Base-by-base conservation (phyloP, 441 rosid species). In the Viola pubescens region DNA sequence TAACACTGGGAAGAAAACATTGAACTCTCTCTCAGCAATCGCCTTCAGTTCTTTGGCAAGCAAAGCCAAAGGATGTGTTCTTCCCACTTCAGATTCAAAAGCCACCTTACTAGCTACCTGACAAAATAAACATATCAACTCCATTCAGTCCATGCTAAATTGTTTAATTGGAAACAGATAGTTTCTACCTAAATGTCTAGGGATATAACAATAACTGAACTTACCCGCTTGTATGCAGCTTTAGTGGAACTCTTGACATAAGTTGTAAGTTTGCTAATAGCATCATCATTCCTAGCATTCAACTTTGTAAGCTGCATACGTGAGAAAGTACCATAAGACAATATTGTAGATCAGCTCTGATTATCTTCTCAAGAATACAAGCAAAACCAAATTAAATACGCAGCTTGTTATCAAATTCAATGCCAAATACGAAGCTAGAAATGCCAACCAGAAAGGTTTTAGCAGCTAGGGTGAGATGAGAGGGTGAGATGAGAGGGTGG, bases 1-100 rank as follows among this genome's bases (percentile, higher is more conserved):
- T 26, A 94, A 72, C 66, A 72, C 80, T 40, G 95, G 95, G 62
- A 76, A 81, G 77, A 87, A 94, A 55, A 79, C 75, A 67, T 61
- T 76, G 52, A 81, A 76, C 79, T 94, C 98, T 72, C 81, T 84
- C 76, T 87, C 84, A 19, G 92, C 96, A 69, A 91, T 73, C 75
- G 73, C 70, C 67, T 78, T 77, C 58, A 94, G 78, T 75, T 89
- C 95, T 70, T 81, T 79, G 61, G 94, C 99, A 63, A 94, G 94
- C 69, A 87, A 65, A 67, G 92, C 91, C 72, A 94, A 78, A 61
- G 90, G 91, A 74, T 85, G 97, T 9, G 51, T 70, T 69, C 79
- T 79, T 66, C 78, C 81, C 64, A 65, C 78, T 72, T 78, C 76
- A 65, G 83, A 81, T 72, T 79, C 87, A 73, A 80, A 70, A 61